A percentile compares a stretch with the other conserved stretches of the same genome.
These are phyloP conservation scores for Fusarium gaditjirri DNA, from an alignment of 2,329 filamentous ascomycete species.

Conservation along the genomic window DNA sequence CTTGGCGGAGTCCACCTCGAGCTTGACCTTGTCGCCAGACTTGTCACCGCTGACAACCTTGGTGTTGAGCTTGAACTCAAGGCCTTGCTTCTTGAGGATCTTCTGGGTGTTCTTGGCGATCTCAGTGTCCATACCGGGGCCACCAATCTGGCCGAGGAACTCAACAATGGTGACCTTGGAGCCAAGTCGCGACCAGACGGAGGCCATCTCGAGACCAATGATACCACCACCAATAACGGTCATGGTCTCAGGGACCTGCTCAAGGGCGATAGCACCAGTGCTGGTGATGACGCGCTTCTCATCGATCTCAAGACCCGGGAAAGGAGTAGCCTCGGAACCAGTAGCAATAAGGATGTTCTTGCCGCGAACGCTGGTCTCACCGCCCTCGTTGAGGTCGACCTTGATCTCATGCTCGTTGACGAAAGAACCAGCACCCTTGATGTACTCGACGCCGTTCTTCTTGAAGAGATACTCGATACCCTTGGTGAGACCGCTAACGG, in stretches of 20 bases:
- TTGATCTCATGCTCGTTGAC: constrained; percentile 90
- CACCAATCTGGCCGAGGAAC: constrained; percentile 95
- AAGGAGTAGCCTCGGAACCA: constrained; percentile 93
- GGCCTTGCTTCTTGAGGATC: constrained; percentile 93
- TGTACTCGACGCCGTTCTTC: constrained; percentile 98
- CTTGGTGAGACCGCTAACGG: constrained; percentile 90
- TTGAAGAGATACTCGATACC: constrained; percentile 98
- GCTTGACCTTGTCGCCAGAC: constrained; percentile 78
- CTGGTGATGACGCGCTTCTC: constrained; percentile 98
- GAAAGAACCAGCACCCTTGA: constrained; percentile 92
- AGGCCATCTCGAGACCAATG: constrained; percentile 98
- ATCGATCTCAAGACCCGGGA: constrained; percentile 94
- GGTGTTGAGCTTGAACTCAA: constrained; percentile 98
- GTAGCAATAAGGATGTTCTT: constrained; percentile 99
- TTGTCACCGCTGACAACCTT: constrained; percentile 91
- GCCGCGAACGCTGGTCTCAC: constrained; percentile 84
- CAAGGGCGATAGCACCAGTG: constrained; percentile 90
- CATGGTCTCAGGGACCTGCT: constrained; percentile 95
- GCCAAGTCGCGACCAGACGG: constrained; percentile 95
- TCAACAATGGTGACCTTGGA: constrained; percentile 97
- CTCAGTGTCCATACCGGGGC: constrained; percentile 95
- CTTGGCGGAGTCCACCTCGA: constrained; percentile 91
- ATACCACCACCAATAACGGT: constrained; percentile 98
- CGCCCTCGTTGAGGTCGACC: constrained; percentile 89
- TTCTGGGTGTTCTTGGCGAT: constrained; percentile 93